Evolutionary conservation across 2,329 filamentous ascomycete species (phyloP), one percentile per base, ranked within the genome.

Genomic region (Cladophialophora bantiana): DNA sequence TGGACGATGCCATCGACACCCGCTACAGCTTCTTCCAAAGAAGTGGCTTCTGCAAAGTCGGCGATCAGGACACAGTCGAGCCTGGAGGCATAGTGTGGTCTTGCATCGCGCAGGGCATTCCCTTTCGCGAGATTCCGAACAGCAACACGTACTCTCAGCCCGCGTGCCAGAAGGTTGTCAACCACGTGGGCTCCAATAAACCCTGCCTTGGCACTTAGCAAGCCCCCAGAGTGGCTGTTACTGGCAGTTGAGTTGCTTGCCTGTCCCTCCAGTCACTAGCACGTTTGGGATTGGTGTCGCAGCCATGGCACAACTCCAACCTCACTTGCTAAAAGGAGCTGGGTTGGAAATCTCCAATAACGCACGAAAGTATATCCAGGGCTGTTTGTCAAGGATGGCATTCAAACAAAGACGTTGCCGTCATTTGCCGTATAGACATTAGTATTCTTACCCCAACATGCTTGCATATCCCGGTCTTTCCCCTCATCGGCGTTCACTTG

Each of bases 1-100:
- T 93, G 89, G 60, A 93, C 83, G 58, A 94, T 89, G 56, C 85
- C 88, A 73, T 92, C 89, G 69, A 94, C 90, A 0, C 86, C 85
- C 69, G 86, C 80, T 42, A 88, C 83, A 10, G 84, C 86, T 76
- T 84, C 77, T 64, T 90, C 85, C 71, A 95, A 95, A 32, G 90
- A 90, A n/a, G 85, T 86, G 18, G 87, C 84, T 68, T 86, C 75
- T 0, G 89, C 88, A 70, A 95, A 88, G 71, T 96, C 90, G 56
- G 87, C 83, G 12, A 95, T 90, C 66, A 94, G 84, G 40, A 80
- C 83, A 74, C 88, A 90, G 64, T 84, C 84, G 20, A 90, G 81
- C 74, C 86, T 85, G 64, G 61, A 15, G 10, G 59, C 12, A 56
- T 59, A 40, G 6, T 69, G 42, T n/a, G 64, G 62, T 53, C 70